Evolutionary conservation across 768 basidiomycete species (phyloP).

Genomic region (Gymnopilus junonius): DNA sequence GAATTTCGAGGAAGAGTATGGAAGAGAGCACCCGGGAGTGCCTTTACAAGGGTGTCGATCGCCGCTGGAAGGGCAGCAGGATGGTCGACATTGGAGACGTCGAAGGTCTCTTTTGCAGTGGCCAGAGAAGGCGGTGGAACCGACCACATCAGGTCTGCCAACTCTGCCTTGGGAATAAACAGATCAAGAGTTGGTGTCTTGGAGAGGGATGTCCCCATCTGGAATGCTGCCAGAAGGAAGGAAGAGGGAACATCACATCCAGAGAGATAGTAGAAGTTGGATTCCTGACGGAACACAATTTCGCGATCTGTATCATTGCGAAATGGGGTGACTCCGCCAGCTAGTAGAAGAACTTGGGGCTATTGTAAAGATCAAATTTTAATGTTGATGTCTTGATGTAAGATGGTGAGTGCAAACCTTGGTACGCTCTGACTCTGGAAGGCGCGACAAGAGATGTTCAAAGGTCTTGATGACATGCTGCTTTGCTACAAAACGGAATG

Average conservation of each 20-base stretch:
- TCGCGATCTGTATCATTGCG: slow-evolving; percentile 89
- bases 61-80: slow-evolving; percentile 46
- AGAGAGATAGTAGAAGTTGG: slow-evolving; percentile 88
- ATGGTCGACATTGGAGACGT: slow-evolving; percentile 65
- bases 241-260: slow-evolving; percentile 80
- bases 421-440: slow-evolving; percentile 51
- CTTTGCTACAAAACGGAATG: slow-evolving; percentile 40
- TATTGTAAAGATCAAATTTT: slow-evolving; percentile 27
- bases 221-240: slow-evolving; percentile 63
- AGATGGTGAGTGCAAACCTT: slow-evolving; percentile 45
- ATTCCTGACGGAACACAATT: slow-evolving; percentile 69
- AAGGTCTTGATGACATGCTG: slow-evolving; percentile 60
- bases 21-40: slow-evolving; percentile 58
- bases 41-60: slow-evolving; percentile 50
- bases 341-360: slow-evolving; percentile 73
- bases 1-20: slow-evolving; percentile 65
- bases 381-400: background rate
- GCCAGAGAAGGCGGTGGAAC: slow-evolving; percentile 74
- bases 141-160: slow-evolving; percentile 86
- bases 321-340: slow-evolving; percentile 64
- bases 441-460: slow-evolving; percentile 48
- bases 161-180: slow-evolving; percentile 78
- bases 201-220: slow-evolving; percentile 50
- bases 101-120: slow-evolving; percentile 53
- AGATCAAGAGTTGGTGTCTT: slow-evolving; percentile 55